Percentiles rank a stretch among this genome's conserved stretches.
Evolutionary conservation across 306 rosid genomes (phyloP).

Genomic region (Senna tora): DNA sequence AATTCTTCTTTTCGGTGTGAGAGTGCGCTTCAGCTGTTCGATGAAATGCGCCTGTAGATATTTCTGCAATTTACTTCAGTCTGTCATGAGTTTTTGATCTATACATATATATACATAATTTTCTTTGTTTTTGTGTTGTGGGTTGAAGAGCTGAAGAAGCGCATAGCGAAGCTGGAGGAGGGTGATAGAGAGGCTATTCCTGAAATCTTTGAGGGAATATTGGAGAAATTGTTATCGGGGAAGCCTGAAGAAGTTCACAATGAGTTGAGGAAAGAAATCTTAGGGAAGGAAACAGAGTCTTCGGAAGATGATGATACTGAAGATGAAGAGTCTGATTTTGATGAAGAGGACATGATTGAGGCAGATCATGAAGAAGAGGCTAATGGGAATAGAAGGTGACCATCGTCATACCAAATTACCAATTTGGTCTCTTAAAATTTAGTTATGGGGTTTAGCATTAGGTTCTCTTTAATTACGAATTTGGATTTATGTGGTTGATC

Average conservation of each 20-base stretch:
- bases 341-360: constrained; percentile 35
- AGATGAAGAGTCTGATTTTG: constrained; percentile 38
- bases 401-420: constrained; percentile 8
- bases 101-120: neutral
- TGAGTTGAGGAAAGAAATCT: constrained; percentile 61
- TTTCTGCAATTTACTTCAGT: neutral
- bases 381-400: constrained; percentile 3
- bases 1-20: neutral
- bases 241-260: constrained; percentile 58
- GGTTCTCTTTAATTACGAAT: too few species aligned
- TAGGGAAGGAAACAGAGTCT: constrained; percentile 40
- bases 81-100: constrained; percentile 5
- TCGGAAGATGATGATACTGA: constrained; percentile 42
- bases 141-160: constrained; percentile 62
- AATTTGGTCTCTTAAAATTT: constrained; percentile 3
- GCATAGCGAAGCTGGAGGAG: constrained; percentile 54
- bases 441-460: too few species aligned
- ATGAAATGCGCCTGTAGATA: constrained; percentile 34
- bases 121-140: neutral
- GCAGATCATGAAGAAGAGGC: constrained; percentile 35
- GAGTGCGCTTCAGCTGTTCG: constrained; percentile 39
- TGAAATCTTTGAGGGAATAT: constrained; percentile 67
- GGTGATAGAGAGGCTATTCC: constrained; percentile 71
- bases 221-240: constrained; percentile 62
- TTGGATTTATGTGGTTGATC: too few species aligned